A percentile compares a stretch with the other conserved stretches of the same genome.
phyloP scores from a whole-genome alignment of 352 stramenopile genomes.

The Lagenidium sp. region DNA sequence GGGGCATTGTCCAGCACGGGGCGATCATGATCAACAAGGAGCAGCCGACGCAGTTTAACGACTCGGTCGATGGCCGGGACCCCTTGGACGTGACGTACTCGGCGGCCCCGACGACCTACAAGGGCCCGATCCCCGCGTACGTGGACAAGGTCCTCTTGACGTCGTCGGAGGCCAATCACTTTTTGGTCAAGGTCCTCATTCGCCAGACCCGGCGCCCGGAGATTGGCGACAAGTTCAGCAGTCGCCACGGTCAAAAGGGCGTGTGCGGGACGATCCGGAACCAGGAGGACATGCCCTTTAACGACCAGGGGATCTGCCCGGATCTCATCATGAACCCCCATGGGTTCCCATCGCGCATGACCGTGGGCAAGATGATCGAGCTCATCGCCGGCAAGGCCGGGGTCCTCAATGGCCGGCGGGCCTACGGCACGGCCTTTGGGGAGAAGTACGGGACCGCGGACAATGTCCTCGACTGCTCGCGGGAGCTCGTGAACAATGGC shows the following conservation, averaged over 20 bases:
- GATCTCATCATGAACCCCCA: slow-evolving; percentile 99
- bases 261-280: slow-evolving; percentile 96
- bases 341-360: slow-evolving; percentile 99
- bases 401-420: slow-evolving; percentile 92
- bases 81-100: slow-evolving; percentile 76
- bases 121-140: slow-evolving; percentile 91
- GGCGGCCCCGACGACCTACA: slow-evolving; percentile 92
- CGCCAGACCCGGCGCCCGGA: slow-evolving; percentile 94
- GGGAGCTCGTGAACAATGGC: slow-evolving; percentile 94
- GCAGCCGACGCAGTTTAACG: slow-evolving; percentile 91
- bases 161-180: slow-evolving; percentile 96
- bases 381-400: slow-evolving; percentile 97
- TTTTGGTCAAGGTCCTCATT: slow-evolving; percentile 97
- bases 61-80: slow-evolving; percentile 69
- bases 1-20: slow-evolving; percentile 87
- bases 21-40: slow-evolving; percentile 99
- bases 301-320: slow-evolving; percentile 95
- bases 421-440: slow-evolving; percentile 99
- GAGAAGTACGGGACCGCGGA: slow-evolving; percentile 97
- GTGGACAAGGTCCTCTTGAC: slow-evolving; percentile 99
- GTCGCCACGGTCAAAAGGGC: slow-evolving; percentile 99
- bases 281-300: slow-evolving; percentile 99
- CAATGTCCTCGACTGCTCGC: slow-evolving; percentile 84
- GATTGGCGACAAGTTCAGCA: slow-evolving; percentile 99
- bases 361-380: slow-evolving; percentile 99